Percentiles rank a stretch among this genome's conserved stretches.
Conservation (phyloP, 2,329 filamentous ascomycete species). For the Sporothrix brunneoviolacea region DNA sequence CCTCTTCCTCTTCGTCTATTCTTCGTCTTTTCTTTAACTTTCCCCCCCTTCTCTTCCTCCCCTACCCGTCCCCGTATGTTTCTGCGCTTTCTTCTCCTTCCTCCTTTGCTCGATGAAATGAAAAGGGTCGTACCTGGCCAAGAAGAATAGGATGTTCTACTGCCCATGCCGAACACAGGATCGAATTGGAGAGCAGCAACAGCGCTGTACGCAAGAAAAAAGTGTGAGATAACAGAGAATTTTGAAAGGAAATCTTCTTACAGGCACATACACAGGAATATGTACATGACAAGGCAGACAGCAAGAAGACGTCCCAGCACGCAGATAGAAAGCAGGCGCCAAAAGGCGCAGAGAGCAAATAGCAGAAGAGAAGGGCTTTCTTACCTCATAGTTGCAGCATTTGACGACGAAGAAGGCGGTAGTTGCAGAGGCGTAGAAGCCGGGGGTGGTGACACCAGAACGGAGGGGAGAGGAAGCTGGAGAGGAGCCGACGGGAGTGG, state of each 20-base stretch:
- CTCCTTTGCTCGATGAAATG: background rate
- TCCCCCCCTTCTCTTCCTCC: background rate
- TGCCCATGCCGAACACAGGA: slow-evolving; percentile 18
- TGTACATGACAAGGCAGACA: too few species aligned
- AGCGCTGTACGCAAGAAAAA: slow-evolving; percentile 13
- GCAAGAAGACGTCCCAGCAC: too few species aligned
- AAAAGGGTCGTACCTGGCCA: slow-evolving; percentile 18
- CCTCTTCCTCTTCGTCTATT: background rate
- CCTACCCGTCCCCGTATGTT: background rate
- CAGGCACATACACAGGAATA: background rate
- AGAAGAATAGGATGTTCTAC: slow-evolving; percentile 15
- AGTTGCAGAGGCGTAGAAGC: background rate
- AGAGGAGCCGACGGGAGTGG: slow-evolving; percentile 18
- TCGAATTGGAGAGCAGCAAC: slow-evolving; percentile 19
- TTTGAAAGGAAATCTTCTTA: background rate
- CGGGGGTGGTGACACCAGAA: slow-evolving; percentile 1
- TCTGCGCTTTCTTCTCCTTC: background rate
- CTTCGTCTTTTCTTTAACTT: background rate
- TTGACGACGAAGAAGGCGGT: background rate
- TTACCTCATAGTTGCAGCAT: slow-evolving; percentile 18
- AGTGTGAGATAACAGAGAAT: slow-evolving; percentile 6
- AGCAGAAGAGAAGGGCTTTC: background rate
- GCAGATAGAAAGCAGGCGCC: too few species aligned
- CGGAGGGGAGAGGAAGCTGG: background rate
- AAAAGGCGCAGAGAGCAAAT: background rate